These are phyloP conservation scores for Ustilago xerochloae DNA, from an alignment of 1,284 basidiomycete genomes.

Conservation along the genomic window DNA sequence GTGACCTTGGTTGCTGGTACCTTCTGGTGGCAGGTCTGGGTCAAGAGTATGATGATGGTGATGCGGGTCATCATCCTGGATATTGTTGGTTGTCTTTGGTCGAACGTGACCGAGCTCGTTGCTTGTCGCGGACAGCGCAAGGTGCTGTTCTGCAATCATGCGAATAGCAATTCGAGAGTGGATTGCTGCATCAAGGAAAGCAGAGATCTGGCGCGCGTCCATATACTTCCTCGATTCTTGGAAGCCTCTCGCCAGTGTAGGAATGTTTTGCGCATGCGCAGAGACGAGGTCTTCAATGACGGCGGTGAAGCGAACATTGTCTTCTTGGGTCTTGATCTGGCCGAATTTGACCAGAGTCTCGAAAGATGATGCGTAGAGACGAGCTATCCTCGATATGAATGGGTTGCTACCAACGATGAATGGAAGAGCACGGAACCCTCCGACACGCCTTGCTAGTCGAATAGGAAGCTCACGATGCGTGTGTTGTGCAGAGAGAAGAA, in stretches of 20 bases:
- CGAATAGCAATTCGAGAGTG: slow-evolving; percentile 87
- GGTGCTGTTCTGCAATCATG: slow-evolving; percentile 90
- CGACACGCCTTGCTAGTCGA: slow-evolving; percentile 63
- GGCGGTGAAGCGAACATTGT: slow-evolving; percentile 78
- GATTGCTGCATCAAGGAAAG: slow-evolving; percentile 85
- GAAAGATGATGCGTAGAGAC: slow-evolving; percentile 81
- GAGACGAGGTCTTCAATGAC: slow-evolving; percentile 79
- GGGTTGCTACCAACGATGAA: slow-evolving; percentile 89
- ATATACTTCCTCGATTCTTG: slow-evolving; percentile 87
- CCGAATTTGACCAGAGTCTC: slow-evolving; percentile 78
- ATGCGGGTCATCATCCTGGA: neutral
- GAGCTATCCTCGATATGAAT: slow-evolving; percentile 79
- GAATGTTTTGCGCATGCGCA: slow-evolving; percentile 85
- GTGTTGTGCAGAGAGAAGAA: slow-evolving; percentile 61
- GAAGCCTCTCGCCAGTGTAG: slow-evolving; percentile 88
- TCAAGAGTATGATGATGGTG: slow-evolving; percentile 21
- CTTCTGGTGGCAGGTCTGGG: slow-evolving; percentile 39
- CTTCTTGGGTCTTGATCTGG: slow-evolving; percentile 74
- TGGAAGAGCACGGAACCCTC: slow-evolving; percentile 65
- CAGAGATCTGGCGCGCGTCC: slow-evolving; percentile 78
- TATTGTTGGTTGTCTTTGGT: slow-evolving; percentile 11
- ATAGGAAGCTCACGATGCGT: slow-evolving; percentile 65
- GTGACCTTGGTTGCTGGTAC: slow-evolving; percentile 23
- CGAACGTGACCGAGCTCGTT: slow-evolving; percentile 6
- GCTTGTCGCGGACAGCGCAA: slow-evolving; percentile 73